These are phyloP conservation scores for Colletotrichum echinochloae DNA, from an alignment of 2,329 filamentous ascomycete species.

Conservation along the genomic window DNA sequence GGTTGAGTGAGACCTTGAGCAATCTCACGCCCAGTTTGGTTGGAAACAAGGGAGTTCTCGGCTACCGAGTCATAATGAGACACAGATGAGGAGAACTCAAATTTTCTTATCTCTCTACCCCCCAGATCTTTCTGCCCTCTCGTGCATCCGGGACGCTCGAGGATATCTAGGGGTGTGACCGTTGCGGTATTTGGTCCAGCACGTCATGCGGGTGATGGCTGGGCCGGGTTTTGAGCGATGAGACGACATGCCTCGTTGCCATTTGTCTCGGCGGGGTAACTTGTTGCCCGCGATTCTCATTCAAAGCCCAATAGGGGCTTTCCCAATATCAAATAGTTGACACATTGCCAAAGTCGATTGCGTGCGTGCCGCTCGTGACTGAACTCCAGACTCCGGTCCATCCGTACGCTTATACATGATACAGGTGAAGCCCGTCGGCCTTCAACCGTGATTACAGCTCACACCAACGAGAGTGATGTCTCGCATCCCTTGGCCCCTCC, in stretches of 20 bases:
- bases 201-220: background rate
- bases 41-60: background rate
- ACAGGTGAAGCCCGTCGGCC: background rate
- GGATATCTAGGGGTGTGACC: background rate
- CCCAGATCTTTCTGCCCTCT: background rate
- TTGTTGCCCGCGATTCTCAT: slow-evolving; percentile 5
- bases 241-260: slow-evolving; percentile 2
- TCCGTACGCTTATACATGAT: slow-evolving; percentile 27
- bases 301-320: slow-evolving; percentile 10
- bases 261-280: background rate
- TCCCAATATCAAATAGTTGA: slow-evolving; percentile 28
- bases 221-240: background rate
- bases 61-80: background rate
- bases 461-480: background rate
- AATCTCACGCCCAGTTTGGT: background rate
- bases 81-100: background rate
- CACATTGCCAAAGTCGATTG: slow-evolving; percentile 11
- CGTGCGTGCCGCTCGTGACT: slow-evolving; percentile 14
- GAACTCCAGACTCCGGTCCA: slow-evolving; percentile 37
- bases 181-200: background rate
- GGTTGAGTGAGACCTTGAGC: background rate
- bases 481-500: background rate
- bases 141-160: background rate
- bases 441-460: background rate
- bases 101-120: background rate